Percentiles rank a stretch among this genome's conserved stretches.
Evolutionary conservation across 108 stramenopile genomes (phyloP).

Genomic region (Pseudonitzschia pungens): DNA sequence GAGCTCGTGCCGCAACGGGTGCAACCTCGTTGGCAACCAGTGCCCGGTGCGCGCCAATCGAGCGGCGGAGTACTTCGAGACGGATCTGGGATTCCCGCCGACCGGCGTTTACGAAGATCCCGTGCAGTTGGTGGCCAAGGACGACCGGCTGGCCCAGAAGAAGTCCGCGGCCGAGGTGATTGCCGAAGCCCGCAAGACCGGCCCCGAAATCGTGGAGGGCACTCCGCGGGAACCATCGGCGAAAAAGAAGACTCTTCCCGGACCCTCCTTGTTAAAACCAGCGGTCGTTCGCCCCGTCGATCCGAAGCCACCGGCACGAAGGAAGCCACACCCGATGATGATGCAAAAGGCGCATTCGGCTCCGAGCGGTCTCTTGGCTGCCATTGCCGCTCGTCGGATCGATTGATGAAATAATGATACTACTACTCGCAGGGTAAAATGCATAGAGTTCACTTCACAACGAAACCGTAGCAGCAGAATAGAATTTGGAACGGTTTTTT

Average conservation of each 20-base stretch:
- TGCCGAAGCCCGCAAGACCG: slow-evolving; percentile 1
- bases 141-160: background rate
- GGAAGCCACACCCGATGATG: background rate
- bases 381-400: slow-evolving; percentile 23
- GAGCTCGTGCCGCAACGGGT: slow-evolving; percentile 3
- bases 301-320: background rate
- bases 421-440: background rate
- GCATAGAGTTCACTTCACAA: too few species aligned
- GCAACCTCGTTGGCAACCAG: slow-evolving; percentile 36
- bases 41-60: slow-evolving; percentile 37
- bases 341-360: background rate
- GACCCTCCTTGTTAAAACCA: background rate
- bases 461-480: too few species aligned
- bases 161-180: slow-evolving; percentile 1
- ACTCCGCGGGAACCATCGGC: background rate
- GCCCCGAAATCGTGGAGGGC: background rate
- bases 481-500: too few species aligned
- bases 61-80: slow-evolving; percentile 24
- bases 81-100: slow-evolving; percentile 3
- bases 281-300: background rate
- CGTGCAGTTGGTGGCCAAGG: background rate
- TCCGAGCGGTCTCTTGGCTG: slow-evolving; percentile 23
- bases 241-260: slow-evolving; percentile 2
- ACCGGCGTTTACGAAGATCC: background rate
- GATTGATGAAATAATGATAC: too few species aligned